Conservation (phyloP, 495 filamentous ascomycete genomes). For the Lasiosphaeria miniovina region DNA sequence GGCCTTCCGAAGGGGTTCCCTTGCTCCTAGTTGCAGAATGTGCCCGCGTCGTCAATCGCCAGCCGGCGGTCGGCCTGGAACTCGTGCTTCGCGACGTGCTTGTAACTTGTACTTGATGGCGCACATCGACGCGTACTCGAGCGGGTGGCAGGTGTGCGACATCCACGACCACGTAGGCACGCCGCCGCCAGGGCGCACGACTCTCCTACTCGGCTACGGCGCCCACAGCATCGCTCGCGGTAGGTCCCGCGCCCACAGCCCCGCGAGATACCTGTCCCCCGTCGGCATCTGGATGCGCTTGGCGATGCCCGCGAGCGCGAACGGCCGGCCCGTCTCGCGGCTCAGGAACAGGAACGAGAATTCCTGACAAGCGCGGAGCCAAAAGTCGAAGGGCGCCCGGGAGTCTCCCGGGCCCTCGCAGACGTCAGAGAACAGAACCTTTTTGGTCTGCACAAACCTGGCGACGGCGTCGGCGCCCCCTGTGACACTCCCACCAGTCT, state of each 20-base stretch:
- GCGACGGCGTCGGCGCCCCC: not conserved
- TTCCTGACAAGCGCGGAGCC: slow-evolving; percentile 21
- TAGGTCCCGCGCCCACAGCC: slow-evolving; percentile 13
- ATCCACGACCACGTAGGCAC: slow-evolving; percentile 19
- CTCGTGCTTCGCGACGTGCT: slow-evolving; percentile 10
- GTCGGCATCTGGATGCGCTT: slow-evolving; percentile 2
- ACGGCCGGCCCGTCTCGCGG: slow-evolving; percentile 15
- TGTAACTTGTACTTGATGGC: slow-evolving; percentile 13
- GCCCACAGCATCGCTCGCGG: slow-evolving; percentile 17
- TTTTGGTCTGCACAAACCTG: slow-evolving; percentile 13
- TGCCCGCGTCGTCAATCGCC: slow-evolving; percentile 7
- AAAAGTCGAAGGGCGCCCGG: slow-evolving; percentile 14
- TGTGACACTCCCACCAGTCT: not conserved
- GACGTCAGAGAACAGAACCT: slow-evolving; percentile 15
- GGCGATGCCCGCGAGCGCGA: slow-evolving; percentile 18
- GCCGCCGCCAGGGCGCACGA: slow-evolving; percentile 3
- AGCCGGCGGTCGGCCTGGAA: slow-evolving; percentile 10
- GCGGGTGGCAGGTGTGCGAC: slow-evolving; percentile 7
- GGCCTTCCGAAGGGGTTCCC: slow-evolving; percentile 10
- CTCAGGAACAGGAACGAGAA: slow-evolving; percentile 20
- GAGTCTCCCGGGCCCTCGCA: not conserved
- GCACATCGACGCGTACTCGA: not conserved
- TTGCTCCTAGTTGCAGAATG: slow-evolving; percentile 14
- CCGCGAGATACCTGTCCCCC: slow-evolving; percentile 10
- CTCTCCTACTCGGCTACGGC: slow-evolving; percentile 13